Conservation (phyloP, 192 early-diverging fungal species). For the Backusella psychrophila region DNA sequence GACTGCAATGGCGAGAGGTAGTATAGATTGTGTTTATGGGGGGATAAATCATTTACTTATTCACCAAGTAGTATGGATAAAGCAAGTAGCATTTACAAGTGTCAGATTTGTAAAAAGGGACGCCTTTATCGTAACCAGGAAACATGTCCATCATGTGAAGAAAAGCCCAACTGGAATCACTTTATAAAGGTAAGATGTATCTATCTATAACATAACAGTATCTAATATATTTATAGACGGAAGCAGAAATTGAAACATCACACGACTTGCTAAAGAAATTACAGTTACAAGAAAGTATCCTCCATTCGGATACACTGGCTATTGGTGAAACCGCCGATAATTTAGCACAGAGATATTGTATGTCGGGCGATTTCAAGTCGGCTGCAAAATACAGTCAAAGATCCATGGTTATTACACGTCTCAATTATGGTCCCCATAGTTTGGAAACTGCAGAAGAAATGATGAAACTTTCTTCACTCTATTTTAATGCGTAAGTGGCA, state of each 20-base stretch:
- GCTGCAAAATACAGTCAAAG: conserved; percentile 9
- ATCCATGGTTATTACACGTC: conserved; percentile 7
- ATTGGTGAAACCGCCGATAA: conserved; percentile 9
- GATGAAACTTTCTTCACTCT: conserved; percentile 23
- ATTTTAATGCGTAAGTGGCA: conserved; percentile 16
- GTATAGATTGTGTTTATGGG: neutral
- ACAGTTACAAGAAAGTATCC: conserved; percentile 14
- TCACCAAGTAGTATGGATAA: neutral
- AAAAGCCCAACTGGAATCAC: neutral
- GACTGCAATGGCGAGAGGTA: neutral
- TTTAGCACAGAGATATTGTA: conserved; percentile 7
- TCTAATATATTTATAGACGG: neutral
- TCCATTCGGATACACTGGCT: neutral
- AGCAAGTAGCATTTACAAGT: conserved; percentile 3
- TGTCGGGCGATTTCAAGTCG: neutral
- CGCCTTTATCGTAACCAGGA: conserved; percentile 9
- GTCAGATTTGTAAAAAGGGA: conserved; percentile 9
- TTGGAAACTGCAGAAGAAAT: conserved; percentile 22
- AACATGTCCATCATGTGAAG: neutral
- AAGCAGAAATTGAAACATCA: neutral
- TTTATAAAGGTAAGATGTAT: neutral
- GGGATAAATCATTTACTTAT: neutral
- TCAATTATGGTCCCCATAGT: conserved; percentile 12
- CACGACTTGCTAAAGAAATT: neutral
- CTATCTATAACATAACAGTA: neutral